Base-by-base conservation (phyloP, 208 protist genomes). In the Leishmania mexicana region DNA sequence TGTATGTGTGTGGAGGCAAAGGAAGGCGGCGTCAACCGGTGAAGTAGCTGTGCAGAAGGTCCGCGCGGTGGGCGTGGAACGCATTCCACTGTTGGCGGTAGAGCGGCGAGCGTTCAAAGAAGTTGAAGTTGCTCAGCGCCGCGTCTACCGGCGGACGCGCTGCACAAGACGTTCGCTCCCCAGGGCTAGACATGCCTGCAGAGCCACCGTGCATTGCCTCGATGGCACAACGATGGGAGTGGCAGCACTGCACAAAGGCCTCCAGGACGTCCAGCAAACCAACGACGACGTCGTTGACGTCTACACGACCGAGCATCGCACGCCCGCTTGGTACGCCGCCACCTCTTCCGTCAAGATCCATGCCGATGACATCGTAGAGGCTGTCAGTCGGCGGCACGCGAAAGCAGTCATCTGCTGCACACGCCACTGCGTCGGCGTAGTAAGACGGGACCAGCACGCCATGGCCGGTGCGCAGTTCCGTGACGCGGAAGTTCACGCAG, bases 361-460 rank as follows among this genome's bases (percentile, higher is more conserved):
- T 47, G 19, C n/a, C 2, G 51, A 75, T 31, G 21, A 24, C 40
- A 21, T 79, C 74, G 51, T 68, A 60, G 28, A 84, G 35, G 11
- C 10, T 17, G 17, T 75, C 74, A 42, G 28, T 19, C 42, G 10
- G 19, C 38, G 15, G 74, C 24, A 49, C n/a, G 8, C 51, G n/a
- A 35, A 81, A 51, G 49, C 82, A 81, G 24, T 19, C 72, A 45
- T 85, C 82, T 11, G 42, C 54, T 8, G 11, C 64, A 57, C 70
- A 53, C 38, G 47, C 35, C 2, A 79, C 72, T 2, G 68, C 35
- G 35, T 49, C 7, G 2, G 76, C 75, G 54, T 76, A 72, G 47
- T 93, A 93, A 38, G 89, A 72, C 31, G 76, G 80, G 21, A 93
- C 82, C 42, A 90, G 81, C 13, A 90, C 72, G 40, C 87, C 80